These are phyloP conservation scores for Mucor indicus DNA, from an alignment of 371 early-diverging fungal species.

Conservation along the genomic window DNA sequence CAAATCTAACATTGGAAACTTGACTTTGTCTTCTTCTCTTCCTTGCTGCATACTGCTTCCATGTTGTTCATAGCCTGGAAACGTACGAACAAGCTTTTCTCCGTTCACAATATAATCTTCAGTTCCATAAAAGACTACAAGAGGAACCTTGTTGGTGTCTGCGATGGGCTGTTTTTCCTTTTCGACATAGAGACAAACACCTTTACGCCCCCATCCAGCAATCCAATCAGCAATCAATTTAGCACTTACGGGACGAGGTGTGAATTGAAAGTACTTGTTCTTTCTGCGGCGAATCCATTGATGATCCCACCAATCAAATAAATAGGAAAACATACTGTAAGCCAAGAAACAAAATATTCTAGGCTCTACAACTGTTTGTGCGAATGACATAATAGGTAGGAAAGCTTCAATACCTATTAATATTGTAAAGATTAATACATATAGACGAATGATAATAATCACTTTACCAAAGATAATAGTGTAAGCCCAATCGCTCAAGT, in stretches of 20 bases:
- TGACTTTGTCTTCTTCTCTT: background rate
- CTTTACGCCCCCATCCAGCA: slow-evolving; percentile 46
- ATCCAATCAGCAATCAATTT: slow-evolving; percentile 52
- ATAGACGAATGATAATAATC: background rate
- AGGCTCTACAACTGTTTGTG: slow-evolving; percentile 27
- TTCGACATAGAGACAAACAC: slow-evolving; percentile 31
- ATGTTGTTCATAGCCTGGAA: slow-evolving; percentile 28
- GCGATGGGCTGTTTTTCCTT: slow-evolving; percentile 1
- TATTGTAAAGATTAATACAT: background rate
- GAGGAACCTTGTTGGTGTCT: slow-evolving; percentile 20
- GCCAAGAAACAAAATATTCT: slow-evolving; percentile 32
- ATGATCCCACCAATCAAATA: slow-evolving; percentile 59
- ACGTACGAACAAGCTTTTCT: slow-evolving; percentile 34
- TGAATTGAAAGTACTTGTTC: slow-evolving; percentile 56
- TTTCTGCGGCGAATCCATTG: slow-evolving; percentile 55
- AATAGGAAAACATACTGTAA: slow-evolving; percentile 56
- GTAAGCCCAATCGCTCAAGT: slow-evolving; percentile 23
- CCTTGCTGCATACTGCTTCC: slow-evolving; percentile 8
- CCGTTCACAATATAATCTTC: slow-evolving; percentile 54
- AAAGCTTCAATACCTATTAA: slow-evolving; percentile 40
- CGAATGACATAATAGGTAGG: slow-evolving; percentile 46
- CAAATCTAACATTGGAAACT: slow-evolving; percentile 37
- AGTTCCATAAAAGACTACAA: slow-evolving; percentile 53
- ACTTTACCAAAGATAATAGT: slow-evolving; percentile 32
- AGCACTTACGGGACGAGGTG: slow-evolving; percentile 50